Conservation (phyloP, 2,329 filamentous ascomycete genomes). For the Aspergillus hiratsukae region DNA sequence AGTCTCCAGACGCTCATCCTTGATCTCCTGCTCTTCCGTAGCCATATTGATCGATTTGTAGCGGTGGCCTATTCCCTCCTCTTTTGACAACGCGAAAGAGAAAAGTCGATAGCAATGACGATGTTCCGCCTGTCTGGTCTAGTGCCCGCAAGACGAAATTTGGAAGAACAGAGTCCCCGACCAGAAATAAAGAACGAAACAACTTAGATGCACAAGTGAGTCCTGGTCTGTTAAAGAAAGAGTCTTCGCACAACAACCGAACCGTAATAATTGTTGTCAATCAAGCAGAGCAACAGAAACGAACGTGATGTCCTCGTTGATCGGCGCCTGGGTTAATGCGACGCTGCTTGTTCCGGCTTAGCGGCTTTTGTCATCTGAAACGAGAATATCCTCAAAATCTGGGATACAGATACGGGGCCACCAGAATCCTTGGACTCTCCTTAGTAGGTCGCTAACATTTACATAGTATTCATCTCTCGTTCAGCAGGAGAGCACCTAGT, state of each 20-base stretch:
- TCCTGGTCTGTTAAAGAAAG: background rate
- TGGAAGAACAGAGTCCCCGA: slow-evolving; percentile 11
- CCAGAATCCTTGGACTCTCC: background rate
- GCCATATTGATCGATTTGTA: slow-evolving; percentile 23
- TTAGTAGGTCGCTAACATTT: background rate
- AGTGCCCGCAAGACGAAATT: slow-evolving; percentile 9
- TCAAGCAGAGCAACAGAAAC: slow-evolving; percentile 7
- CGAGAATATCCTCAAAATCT: background rate
- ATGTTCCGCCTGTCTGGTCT: slow-evolving; percentile 11
- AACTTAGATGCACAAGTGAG: background rate
- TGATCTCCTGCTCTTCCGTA: slow-evolving; percentile 33
- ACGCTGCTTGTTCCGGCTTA: slow-evolving; percentile 26
- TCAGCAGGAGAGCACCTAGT: too few relatives aligned
- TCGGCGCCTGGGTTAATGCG: slow-evolving; percentile 22
- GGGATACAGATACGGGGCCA: background rate
- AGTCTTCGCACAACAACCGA: background rate
- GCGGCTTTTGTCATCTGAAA: slow-evolving; percentile 19
- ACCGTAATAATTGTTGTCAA: background rate
- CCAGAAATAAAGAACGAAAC: background rate
- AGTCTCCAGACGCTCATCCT: slow-evolving; percentile 34
- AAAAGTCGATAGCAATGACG: slow-evolving; percentile 14
- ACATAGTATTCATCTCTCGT: background rate
- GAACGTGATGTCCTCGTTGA: slow-evolving; percentile 19
- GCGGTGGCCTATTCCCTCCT: background rate
- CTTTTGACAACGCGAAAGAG: background rate